A percentile compares a stretch with the other conserved stretches of the same genome.
These are phyloP conservation scores for Blastocladiella emersonii DNA, from an alignment of 371 early-diverging fungal genomes.

Conservation along the genomic window DNA sequence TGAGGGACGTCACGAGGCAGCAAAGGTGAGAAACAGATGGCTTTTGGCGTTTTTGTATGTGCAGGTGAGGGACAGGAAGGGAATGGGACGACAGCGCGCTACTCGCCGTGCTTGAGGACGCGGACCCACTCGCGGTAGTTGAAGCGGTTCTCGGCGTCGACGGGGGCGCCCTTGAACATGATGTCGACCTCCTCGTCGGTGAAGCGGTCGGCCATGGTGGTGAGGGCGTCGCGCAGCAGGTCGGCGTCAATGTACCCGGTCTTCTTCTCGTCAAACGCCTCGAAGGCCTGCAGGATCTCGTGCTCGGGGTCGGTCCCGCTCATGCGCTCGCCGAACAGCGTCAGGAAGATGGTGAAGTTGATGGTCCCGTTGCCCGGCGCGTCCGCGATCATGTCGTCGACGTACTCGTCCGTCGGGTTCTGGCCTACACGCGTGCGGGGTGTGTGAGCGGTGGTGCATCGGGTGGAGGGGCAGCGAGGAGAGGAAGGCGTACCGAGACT, in stretches of 20 bases:
- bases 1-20: no score
- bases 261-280: slow-evolving; percentile 68
- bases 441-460: no score
- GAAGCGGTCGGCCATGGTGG: slow-evolving; percentile 78
- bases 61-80: no score
- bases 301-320: slow-evolving; percentile 76
- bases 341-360: slow-evolving; percentile 87
- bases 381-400: slow-evolving; percentile 82
- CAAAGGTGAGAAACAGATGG: no score
- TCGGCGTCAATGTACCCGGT: slow-evolving; percentile 71
- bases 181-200: slow-evolving; percentile 86
- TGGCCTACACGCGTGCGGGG: slow-evolving; percentile 34
- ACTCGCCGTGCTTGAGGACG: slow-evolving; percentile 88
- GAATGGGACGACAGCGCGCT: slow-evolving; percentile 7
- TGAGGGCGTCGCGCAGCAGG: slow-evolving; percentile 66
- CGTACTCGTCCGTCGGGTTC: slow-evolving; percentile 64
- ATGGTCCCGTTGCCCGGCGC: slow-evolving; percentile 55
- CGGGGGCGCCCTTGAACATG: slow-evolving; percentile 79
- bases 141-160: slow-evolving; percentile 65
- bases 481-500: slow-evolving; percentile 39
- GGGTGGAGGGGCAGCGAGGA: background rate
- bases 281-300: slow-evolving; percentile 72
- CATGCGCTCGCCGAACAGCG: slow-evolving; percentile 86
- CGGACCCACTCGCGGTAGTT: slow-evolving; percentile 84
- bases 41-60: no score